Conservation (phyloP, 2,329 filamentous ascomycete species). For the Teratosphaeria pseudoeucalypti region DNA sequence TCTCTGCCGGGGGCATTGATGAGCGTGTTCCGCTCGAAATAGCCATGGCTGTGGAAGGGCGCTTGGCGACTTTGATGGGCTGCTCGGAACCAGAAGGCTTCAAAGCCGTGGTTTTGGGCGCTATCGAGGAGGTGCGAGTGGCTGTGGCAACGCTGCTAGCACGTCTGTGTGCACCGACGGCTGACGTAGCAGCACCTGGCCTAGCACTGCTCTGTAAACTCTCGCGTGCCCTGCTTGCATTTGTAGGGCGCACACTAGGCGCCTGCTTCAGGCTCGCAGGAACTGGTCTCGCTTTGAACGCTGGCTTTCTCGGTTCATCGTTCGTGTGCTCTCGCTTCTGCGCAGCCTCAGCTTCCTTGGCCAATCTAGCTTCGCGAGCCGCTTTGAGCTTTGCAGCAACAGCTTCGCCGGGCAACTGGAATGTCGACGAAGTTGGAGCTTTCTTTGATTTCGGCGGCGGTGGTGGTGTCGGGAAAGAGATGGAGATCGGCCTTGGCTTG, state of each 20-base stretch:
- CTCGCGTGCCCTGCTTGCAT: slow-evolving; percentile 34
- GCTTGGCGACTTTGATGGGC: slow-evolving; percentile 8
- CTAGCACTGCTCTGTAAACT: slow-evolving; percentile 20
- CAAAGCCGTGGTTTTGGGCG: slow-evolving; percentile 4
- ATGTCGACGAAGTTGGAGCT: slow-evolving; percentile 39
- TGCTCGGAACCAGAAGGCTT: slow-evolving; percentile 5
- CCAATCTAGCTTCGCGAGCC: slow-evolving; percentile 26
- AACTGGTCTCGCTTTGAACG: slow-evolving; percentile 39
- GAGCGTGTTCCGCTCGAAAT: neutral
- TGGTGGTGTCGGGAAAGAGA: slow-evolving; percentile 38
- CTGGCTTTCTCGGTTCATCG: slow-evolving; percentile 20
- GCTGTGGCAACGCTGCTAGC: slow-evolving; percentile 13
- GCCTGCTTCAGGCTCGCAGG: slow-evolving; percentile 20
- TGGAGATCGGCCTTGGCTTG: slow-evolving; percentile 37
- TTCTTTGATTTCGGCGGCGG: slow-evolving; percentile 40
- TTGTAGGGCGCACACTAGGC: slow-evolving; percentile 34
- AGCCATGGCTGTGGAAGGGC: slow-evolving; percentile 6
- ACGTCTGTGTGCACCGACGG: slow-evolving; percentile 8
- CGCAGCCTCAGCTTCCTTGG: slow-evolving; percentile 19
- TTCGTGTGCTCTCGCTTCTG: slow-evolving; percentile 10
- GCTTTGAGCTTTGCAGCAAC: slow-evolving; percentile 44
- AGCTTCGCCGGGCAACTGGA: slow-evolving; percentile 43
- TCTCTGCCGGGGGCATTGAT: neutral
- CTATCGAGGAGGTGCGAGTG: neutral
- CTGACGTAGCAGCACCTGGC: neutral